Evolutionary conservation across 2,329 filamentous ascomycete species (phyloP).

Genomic region (Fusarium annulatum): DNA sequence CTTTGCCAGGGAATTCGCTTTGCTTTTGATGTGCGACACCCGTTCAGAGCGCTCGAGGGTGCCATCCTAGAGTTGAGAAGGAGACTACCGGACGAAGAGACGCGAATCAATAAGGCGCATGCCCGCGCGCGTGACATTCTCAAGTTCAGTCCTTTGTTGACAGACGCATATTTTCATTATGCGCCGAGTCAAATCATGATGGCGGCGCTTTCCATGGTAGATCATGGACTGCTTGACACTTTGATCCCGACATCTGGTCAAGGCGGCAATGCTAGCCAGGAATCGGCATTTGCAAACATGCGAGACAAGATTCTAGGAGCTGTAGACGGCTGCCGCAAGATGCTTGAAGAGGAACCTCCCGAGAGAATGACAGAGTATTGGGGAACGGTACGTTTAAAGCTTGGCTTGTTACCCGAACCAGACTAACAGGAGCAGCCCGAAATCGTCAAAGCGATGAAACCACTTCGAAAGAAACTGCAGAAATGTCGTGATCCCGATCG

Average conservation of each 20-base stretch:
- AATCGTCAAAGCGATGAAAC: constrained; percentile 59
- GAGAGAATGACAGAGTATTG: constrained; percentile 66
- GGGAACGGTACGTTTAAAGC: constrained; percentile 57
- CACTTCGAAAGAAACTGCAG: constrained; percentile 75
- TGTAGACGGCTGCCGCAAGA: constrained; percentile 62
- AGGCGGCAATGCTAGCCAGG: constrained; percentile 45
- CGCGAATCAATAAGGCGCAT: constrained; percentile 71
- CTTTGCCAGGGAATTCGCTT: constrained; percentile 93
- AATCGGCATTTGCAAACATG: constrained; percentile 40
- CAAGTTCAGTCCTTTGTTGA: constrained; percentile 83
- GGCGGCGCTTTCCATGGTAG: constrained; percentile 80
- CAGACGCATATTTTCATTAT: constrained; percentile 97
- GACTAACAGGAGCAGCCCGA: constrained; percentile 54
- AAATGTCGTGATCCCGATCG: constrained; percentile 80
- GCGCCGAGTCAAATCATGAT: constrained; percentile 95
- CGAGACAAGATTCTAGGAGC: constrained; percentile 62
- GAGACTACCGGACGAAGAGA: constrained; percentile 69
- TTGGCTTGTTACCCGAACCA: not conserved
- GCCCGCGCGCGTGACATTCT: constrained; percentile 77
- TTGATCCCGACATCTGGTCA: constrained; percentile 56
- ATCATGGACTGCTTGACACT: constrained; percentile 68
- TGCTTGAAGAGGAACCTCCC: constrained; percentile 67
- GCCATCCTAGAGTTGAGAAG: constrained; percentile 84
- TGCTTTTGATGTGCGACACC: constrained; percentile 92
- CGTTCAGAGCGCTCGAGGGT: constrained; percentile 87